Evolutionary conservation across 768 basidiomycete species (phyloP).

Genomic region (Tremella fuciformis): DNA sequence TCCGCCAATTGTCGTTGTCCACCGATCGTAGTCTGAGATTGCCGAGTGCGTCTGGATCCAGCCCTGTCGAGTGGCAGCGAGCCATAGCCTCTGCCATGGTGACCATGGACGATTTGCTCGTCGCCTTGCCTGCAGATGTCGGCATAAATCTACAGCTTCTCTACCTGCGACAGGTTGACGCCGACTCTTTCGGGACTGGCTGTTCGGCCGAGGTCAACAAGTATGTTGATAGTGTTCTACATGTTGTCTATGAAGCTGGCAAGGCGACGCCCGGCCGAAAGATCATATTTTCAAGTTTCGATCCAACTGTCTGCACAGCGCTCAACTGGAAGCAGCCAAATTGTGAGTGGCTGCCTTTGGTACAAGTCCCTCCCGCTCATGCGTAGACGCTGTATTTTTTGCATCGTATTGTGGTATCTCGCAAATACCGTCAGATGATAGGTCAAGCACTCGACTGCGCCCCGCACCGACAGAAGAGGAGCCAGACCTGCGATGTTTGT

Average conservation of each 20-base stretch:
- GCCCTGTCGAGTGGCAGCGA: conserved; percentile 52
- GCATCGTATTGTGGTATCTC: conserved; percentile 77
- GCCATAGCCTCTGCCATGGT: conserved; percentile 56
- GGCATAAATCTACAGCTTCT: conserved; percentile 82
- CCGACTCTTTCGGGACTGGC: conserved; percentile 55
- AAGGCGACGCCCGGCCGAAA: conserved; percentile 62
- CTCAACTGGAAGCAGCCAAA: conserved; percentile 99
- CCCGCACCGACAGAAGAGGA: conserved; percentile 51
- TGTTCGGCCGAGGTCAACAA: conserved; percentile 69
- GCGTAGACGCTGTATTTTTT: conserved; percentile 75
- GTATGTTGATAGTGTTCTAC: conserved; percentile 79
- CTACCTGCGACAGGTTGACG: conserved; percentile 62
- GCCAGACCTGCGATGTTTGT: conserved; percentile 57
- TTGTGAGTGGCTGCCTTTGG: conserved; percentile 58
- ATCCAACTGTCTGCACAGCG: conserved; percentile 81
- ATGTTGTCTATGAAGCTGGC: conserved; percentile 69
- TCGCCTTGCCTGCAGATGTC: conserved; percentile 60
- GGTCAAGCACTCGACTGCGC: conserved; percentile 3
- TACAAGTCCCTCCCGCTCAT: too few relatives aligned
- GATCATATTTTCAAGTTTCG: conserved; percentile 88
- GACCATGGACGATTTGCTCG: conserved; percentile 70
- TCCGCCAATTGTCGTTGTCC: conserved; percentile 62
- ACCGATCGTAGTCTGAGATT: conserved; percentile 55
- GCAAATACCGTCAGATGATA: conserved; percentile 24
- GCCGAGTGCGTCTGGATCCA: conserved; percentile 10